Percentiles rank a stretch among this genome's conserved stretches.
Evolutionary conservation across 495 filamentous ascomycete species (phyloP).

Genomic region (Rhypophila decipiens): DNA sequence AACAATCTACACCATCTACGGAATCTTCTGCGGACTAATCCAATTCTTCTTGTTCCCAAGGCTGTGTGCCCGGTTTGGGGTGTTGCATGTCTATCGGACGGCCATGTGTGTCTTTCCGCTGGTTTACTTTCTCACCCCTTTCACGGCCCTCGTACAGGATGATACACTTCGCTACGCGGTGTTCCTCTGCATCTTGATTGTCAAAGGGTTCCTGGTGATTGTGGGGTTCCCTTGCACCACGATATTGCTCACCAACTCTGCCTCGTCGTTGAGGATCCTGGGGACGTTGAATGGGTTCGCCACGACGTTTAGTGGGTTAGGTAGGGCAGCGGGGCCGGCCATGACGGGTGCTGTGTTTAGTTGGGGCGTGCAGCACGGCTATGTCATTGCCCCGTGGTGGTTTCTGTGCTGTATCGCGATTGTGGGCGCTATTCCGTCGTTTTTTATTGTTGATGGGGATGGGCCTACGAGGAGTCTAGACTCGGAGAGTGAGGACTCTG

Average conservation of each 20-base stretch:
- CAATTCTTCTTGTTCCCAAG: slow-evolving; percentile 77
- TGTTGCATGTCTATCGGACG: slow-evolving; percentile 59
- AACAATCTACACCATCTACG: slow-evolving; percentile 68
- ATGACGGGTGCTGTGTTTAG: slow-evolving; percentile 60
- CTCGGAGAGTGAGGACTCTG: slow-evolving; percentile 30
- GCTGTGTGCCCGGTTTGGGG: slow-evolving; percentile 60
- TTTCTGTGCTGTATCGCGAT: slow-evolving; percentile 52
- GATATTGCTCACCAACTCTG: slow-evolving; percentile 88
- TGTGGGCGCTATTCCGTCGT: slow-evolving; percentile 59
- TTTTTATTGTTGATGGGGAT: slow-evolving; percentile 68
- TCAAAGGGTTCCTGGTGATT: slow-evolving; percentile 64
- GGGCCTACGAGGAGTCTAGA: slow-evolving; percentile 48
- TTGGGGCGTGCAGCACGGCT: slow-evolving; percentile 62
- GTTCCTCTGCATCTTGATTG: slow-evolving; percentile 52
- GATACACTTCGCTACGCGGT: slow-evolving; percentile 33
- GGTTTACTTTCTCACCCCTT: slow-evolving; percentile 68
- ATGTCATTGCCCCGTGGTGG: slow-evolving; percentile 77
- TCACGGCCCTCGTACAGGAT: slow-evolving; percentile 55
- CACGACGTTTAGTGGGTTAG: slow-evolving; percentile 70
- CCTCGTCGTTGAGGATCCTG: slow-evolving; percentile 62
- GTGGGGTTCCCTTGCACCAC: slow-evolving; percentile 83
- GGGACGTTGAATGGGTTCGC: slow-evolving; percentile 89
- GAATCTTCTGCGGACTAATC: slow-evolving; percentile 60
- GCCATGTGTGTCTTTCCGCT: slow-evolving; percentile 58
- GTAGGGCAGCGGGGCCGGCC: slow-evolving; percentile 71